Conservation (phyloP, 129 eudicot genomes). For the Cynara cardunculus region DNA sequence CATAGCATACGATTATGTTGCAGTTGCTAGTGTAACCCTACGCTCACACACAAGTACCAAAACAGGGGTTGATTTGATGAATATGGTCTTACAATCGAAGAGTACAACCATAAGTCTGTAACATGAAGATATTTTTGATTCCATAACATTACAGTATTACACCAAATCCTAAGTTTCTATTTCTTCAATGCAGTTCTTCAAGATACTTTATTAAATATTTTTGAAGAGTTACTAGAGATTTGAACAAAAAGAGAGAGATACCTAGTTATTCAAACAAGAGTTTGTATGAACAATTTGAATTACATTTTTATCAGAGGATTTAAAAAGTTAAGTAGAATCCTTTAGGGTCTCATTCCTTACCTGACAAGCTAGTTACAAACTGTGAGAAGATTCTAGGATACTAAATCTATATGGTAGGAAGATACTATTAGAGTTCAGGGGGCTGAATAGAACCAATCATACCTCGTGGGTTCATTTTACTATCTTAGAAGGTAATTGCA, state of each 20-base stretch:
- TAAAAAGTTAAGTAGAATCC: background rate
- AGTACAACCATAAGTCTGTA: background rate
- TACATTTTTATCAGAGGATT: background rate
- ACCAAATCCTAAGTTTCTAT: background rate
- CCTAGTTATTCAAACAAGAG: background rate
- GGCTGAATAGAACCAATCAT: background rate
- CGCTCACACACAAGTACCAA: background rate
- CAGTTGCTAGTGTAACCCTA: background rate
- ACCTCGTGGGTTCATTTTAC: background rate
- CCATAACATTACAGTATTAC: background rate
- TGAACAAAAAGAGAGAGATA: background rate
- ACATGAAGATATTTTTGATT: background rate
- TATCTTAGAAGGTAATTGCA: background rate
- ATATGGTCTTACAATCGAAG: background rate
- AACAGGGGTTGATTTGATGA: background rate
- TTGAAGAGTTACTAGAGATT: background rate
- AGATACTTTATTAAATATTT: background rate
- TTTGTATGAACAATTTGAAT: background rate
- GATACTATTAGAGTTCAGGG: background rate
- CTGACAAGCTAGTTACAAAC: background rate
- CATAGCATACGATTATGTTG: background rate
- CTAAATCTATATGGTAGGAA: background rate
- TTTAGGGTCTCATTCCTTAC: background rate
- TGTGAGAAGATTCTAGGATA: background rate
- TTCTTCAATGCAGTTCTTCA: background rate